Percentiles rank a stretch among this genome's conserved stretches.
These are phyloP conservation scores for Kodamaea leandrae DNA, from an alignment of 805 yeast species.

Conservation along the genomic window DNA sequence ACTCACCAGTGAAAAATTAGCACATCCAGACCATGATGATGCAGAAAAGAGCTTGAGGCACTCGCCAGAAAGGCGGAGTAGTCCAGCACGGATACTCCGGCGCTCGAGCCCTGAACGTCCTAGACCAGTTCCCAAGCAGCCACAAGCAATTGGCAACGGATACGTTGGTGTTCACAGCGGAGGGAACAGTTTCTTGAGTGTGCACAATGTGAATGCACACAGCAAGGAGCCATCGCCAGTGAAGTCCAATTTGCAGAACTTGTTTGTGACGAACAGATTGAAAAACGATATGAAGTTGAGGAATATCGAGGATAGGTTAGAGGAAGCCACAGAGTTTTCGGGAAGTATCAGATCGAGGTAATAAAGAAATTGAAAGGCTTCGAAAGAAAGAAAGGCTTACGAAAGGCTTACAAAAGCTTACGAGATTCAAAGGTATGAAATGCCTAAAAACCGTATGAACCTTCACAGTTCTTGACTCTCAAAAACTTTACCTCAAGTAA, in stretches of 20 bases:
- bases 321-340: slow-evolving; percentile 6
- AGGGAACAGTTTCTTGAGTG: neutral
- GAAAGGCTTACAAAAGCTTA: neutral
- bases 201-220: neutral
- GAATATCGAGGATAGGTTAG: slow-evolving; percentile 9
- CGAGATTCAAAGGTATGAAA: neutral
- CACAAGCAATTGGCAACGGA: neutral
- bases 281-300: slow-evolving; percentile 10
- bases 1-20: too few species aligned
- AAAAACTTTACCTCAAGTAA: too few species aligned
- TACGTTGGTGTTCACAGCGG: neutral
- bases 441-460: too few species aligned
- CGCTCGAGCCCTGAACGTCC: slow-evolving; percentile 2
- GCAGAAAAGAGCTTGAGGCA: too few species aligned
- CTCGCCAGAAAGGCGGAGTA: neutral
- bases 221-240: slow-evolving; percentile 3
- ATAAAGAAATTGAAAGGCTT: too few species aligned
- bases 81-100: neutral
- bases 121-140: neutral
- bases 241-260: slow-evolving; percentile 4
- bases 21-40: too few species aligned
- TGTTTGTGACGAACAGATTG: slow-evolving; percentile 8
- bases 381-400: too few species aligned
- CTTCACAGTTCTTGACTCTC: too few species aligned
- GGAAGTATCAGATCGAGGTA: slow-evolving; percentile 1